Base-by-base conservation (phyloP, 495 filamentous ascomycete genomes). In the Acidiella bohemica region DNA sequence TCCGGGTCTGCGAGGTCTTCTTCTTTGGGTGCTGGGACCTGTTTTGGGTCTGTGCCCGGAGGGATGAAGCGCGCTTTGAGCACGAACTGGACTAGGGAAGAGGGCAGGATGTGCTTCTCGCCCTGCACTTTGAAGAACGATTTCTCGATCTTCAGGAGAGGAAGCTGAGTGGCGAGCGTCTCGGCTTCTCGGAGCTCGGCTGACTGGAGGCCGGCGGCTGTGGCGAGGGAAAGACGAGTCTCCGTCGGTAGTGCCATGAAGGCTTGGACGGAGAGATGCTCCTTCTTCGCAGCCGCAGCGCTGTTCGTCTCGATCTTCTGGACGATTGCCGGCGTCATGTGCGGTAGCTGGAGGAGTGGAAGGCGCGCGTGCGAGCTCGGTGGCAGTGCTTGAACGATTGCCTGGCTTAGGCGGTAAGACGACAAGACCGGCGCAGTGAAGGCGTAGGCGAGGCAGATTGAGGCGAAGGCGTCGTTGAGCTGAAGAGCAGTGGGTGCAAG, bases 111-210 rank as follows among this genome's bases (percentile, higher is more conserved):
- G 57, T 76, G 82, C 43, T 77, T 81, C 63, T 97, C 90, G 43
- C 90, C 90, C 49, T 82, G 78, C 36, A 97, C 90, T 67, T 97
- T 97, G 74, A 97, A 97, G 64, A 92, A 97, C 2, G 84, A 83
- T 64, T 85, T 88, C 57, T 85, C 84, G n/a, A 96, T 72, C 41
- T 80, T 69, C 32, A 96, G 65, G 31, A 71, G 67, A 0, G 90
- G 90, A 10, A 97, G 64, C 58, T 93, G 82, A 49, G 73, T 72
- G 18, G 84, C 86, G 29, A 93, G 76, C 30, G 60, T 55, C 36
- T 93, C 63, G 21, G 80, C 84, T 18, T 74, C 71, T 25, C 72
- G 63, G 60, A 94, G 94, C 56, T 94, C 76, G 36, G 71, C 59
- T 37, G 83, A 77, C 6, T 71, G 76, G 24, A 92, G 73, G 26